Evolutionary conservation across 345 rosid species (phyloP).

Genomic region (Syzygium aromaticum): DNA sequence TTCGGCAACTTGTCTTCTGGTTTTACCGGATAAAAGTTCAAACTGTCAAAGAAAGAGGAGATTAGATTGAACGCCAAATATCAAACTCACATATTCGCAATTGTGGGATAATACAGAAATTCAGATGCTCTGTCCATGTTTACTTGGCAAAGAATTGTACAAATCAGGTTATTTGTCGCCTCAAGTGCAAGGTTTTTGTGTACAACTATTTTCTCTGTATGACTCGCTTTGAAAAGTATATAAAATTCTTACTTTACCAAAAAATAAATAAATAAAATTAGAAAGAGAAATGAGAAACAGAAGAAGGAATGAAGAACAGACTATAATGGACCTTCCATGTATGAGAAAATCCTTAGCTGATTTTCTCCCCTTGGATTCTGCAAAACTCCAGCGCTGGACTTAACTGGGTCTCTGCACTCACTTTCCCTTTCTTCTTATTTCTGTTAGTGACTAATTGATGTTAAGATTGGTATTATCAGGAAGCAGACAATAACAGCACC

Average conservation of each 20-base stretch:
- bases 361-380: neutral
- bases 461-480: slow-evolving; percentile 41
- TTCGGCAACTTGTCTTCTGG: neutral
- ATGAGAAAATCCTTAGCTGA: neutral
- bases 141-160: neutral
- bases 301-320: neutral
- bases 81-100: neutral
- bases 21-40: neutral
- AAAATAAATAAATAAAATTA: neutral
- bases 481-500: slow-evolving; percentile 26
- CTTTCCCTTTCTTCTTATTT: neutral
- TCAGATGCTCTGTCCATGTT: neutral
- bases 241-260: too few species aligned
- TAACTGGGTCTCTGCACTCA: neutral
- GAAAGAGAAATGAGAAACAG: neutral
- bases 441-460: slow-evolving; percentile 7
- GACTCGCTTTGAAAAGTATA: too few species aligned
- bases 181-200: too few species aligned
- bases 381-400: neutral
- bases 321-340: neutral
- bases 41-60: neutral
- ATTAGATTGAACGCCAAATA: neutral
- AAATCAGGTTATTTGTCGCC: neutral
- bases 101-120: neutral
- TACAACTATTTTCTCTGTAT: too few species aligned